These are phyloP conservation scores for Aspergillus pseudotamarii DNA, from an alignment of 2,329 filamentous ascomycete genomes.

Conservation along the genomic window DNA sequence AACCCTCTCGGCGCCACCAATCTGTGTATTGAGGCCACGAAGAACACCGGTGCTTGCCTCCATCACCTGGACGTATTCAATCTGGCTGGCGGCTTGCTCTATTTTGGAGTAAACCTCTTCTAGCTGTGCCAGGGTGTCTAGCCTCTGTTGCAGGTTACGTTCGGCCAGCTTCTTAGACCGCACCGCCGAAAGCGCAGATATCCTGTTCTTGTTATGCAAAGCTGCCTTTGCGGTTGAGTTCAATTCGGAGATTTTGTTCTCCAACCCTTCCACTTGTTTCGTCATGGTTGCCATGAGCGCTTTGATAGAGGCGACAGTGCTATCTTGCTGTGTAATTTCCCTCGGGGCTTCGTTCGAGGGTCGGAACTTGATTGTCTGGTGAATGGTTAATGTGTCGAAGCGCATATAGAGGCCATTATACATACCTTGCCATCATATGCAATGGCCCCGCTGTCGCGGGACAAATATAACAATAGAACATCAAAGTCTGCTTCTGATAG, in stretches of 20 bases:
- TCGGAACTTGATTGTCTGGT: constrained; percentile 75
- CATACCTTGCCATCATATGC: constrained; percentile 51
- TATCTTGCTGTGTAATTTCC: constrained; percentile 75
- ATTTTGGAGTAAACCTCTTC: constrained; percentile 83
- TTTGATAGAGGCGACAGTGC: constrained; percentile 77
- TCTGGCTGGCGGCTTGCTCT: constrained; percentile 81
- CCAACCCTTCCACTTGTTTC: constrained; percentile 67
- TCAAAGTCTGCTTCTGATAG: constrained; percentile 69
- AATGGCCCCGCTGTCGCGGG: constrained; percentile 63
- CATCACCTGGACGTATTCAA: constrained; percentile 82
- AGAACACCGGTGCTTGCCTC: constrained; percentile 74
- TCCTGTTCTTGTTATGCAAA: constrained; percentile 70
- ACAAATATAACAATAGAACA: constrained; percentile 69
- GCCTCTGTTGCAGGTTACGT: constrained; percentile 69
- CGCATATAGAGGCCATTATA: constrained; percentile 8
- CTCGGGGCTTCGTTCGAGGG: constrained; percentile 49
- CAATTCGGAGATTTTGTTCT: constrained; percentile 53
- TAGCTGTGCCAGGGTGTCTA: constrained; percentile 75
- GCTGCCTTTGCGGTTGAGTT: constrained; percentile 67
- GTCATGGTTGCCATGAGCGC: constrained; percentile 70
- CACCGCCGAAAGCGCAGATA: constrained; percentile 75
- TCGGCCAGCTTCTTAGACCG: constrained; percentile 83
- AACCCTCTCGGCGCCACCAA: constrained; percentile 76
- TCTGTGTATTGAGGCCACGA: constrained; percentile 70
- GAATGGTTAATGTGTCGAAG: constrained; percentile 21